A percentile compares a stretch with the other conserved stretches of the same genome.
These are phyloP conservation scores for Tricholoma saponaceum DNA, from an alignment of 768 basidiomycete genomes.

Conservation along the genomic window DNA sequence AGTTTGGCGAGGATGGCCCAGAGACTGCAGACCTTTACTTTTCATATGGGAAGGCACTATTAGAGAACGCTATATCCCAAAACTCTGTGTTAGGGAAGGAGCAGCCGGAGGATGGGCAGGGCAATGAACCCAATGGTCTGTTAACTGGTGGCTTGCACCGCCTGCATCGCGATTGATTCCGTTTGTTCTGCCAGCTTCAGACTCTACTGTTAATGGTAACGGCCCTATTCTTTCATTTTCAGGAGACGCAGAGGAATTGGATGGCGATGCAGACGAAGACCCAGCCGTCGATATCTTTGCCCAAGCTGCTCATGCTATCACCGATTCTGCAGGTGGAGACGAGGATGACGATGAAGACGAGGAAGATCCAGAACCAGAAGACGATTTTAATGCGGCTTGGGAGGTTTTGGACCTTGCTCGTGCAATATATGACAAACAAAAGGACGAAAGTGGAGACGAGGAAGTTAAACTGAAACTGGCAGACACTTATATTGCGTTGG, in stretches of 20 bases:
- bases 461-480: constrained; percentile 77
- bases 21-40: constrained; percentile 88
- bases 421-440: constrained; percentile 73
- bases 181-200: constrained; percentile 21
- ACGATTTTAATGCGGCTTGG: constrained; percentile 98
- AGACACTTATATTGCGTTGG: constrained; percentile 85
- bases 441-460: constrained; percentile 48
- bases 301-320: constrained; percentile 43
- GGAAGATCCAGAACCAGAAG: constrained; percentile 81
- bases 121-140: constrained; percentile 34
- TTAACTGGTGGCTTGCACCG: constrained; percentile 14
- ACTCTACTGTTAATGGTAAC: constrained; percentile 31
- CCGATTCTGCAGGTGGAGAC: constrained; percentile 44
- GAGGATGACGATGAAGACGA: constrained; percentile 56
- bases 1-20: constrained; percentile 75
- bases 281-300: constrained; percentile 62
- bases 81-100: constrained; percentile 89
- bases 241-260: constrained; percentile 71
- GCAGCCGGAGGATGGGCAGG: constrained; percentile 52
- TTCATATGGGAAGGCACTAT: constrained; percentile 86
- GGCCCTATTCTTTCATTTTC: constrained; percentile 74
- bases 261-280: constrained; percentile 41
- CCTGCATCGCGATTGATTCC: neutral
- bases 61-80: constrained; percentile 89
- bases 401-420: constrained; percentile 94